Percentiles rank a stretch among this genome's conserved stretches.
Conservation (phyloP, 2,329 filamentous ascomycete species). For the Ploettnerulaceae sp. region DNA sequence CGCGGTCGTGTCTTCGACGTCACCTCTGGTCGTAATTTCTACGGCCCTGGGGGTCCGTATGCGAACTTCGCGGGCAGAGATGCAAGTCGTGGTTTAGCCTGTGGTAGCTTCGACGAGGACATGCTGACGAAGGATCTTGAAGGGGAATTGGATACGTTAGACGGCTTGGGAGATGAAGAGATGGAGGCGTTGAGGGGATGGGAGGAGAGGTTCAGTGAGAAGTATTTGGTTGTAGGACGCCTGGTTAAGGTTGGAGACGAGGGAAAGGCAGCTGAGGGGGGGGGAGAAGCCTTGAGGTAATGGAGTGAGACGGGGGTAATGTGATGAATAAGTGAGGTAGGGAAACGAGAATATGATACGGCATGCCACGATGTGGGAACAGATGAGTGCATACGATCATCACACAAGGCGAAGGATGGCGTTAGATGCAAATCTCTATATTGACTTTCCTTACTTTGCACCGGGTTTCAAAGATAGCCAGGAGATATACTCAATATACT, state of each 20-base stretch:
- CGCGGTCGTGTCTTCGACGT: constrained; percentile 91
- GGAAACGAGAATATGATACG: too few relatives aligned
- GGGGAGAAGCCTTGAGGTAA: too few relatives aligned
- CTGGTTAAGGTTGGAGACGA: constrained; percentile 63
- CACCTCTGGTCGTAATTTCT: constrained; percentile 81
- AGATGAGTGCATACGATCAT: too few relatives aligned
- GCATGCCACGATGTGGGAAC: too few relatives aligned
- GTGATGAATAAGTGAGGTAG: too few relatives aligned
- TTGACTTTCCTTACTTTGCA: too few relatives aligned
- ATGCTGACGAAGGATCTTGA: constrained; percentile 92
- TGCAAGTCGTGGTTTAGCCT: constrained; percentile 80
- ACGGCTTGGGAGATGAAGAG: constrained; percentile 68
- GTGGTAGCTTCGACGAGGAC: constrained; percentile 87
- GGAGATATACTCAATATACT: too few relatives aligned
- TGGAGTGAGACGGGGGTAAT: too few relatives aligned
- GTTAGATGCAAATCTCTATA: too few relatives aligned
- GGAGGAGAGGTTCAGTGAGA: constrained; percentile 90
- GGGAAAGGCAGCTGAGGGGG: constrained; percentile 28
- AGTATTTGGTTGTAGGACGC: constrained; percentile 92
- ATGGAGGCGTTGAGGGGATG: constrained; percentile 80
- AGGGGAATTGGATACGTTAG: constrained; percentile 72
- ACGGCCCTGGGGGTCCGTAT: constrained; percentile 92
- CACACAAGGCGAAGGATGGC: too few relatives aligned
- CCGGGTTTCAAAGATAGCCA: too few relatives aligned
- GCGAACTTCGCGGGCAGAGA: constrained; percentile 94